phyloP scores from a whole-genome alignment of 2,329 filamentous ascomycete species.

The Penicillium sp. region DNA sequence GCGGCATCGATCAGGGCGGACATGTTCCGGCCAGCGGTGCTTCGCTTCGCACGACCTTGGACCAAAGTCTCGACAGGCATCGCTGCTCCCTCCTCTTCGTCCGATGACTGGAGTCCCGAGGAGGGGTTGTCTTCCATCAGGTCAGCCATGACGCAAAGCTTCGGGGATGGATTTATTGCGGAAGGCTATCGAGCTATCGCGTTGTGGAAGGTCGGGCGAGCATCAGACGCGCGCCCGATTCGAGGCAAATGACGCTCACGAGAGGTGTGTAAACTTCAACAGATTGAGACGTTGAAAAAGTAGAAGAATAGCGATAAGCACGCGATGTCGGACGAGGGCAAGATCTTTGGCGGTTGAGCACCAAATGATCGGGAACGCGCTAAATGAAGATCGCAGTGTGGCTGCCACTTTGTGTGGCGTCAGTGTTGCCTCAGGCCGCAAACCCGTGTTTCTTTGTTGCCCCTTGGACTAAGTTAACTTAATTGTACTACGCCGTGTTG shows the following conservation, averaged over 20 bases:
- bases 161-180: not conserved
- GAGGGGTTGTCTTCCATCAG: slow-evolving; percentile 34
- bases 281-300: no score
- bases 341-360: not conserved
- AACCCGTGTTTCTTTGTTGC: not conserved
- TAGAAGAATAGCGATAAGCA: not conserved
- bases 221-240: slow-evolving; percentile 2
- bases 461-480: not conserved
- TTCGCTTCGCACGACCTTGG: slow-evolving; percentile 65
- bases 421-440: slow-evolving; percentile 13
- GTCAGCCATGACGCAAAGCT: slow-evolving; percentile 18
- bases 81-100: slow-evolving; percentile 23
- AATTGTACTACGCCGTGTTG: not conserved
- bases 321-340: not conserved
- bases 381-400: slow-evolving; percentile 13
- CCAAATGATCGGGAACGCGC: not conserved
- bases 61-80: slow-evolving; percentile 36
- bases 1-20: slow-evolving; percentile 75
- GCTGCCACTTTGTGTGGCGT: slow-evolving; percentile 14
- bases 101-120: slow-evolving; percentile 29
- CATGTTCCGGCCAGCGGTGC: slow-evolving; percentile 83
- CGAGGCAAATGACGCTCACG: not conserved
- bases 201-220: not conserved
- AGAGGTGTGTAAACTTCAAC: not conserved
- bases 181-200: not conserved